Conservation (phyloP, 345 rosid genomes). For the Moricandia moricandioides region DNA sequence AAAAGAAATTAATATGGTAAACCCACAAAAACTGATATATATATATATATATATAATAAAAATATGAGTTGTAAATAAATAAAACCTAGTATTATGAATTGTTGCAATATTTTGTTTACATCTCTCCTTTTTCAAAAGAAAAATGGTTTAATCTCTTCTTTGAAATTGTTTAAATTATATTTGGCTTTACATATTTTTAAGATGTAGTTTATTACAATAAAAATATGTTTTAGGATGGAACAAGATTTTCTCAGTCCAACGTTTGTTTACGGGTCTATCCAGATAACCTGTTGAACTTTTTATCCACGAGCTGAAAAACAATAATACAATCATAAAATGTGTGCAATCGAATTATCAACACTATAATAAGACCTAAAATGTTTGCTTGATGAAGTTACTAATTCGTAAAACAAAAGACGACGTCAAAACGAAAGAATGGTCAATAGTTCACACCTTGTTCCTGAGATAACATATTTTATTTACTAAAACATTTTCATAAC, state of each 20-base stretch:
- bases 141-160: no score
- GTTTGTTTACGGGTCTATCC: neutral
- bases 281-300: neutral
- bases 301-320: neutral
- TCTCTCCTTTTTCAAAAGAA: no score
- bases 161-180: no score
- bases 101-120: no score
- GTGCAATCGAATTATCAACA: neutral
- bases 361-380: neutral
- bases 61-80: no score
- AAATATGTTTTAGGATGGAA: neutral
- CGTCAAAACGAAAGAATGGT: neutral
- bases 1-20: no score
- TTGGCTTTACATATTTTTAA: no score
- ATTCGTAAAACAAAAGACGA: neutral
- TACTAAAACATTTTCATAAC: neutral
- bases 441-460: neutral
- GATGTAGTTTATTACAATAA: no score
- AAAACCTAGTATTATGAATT: no score
- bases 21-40: no score
- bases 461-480: neutral
- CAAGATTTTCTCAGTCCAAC: neutral
- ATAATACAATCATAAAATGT: neutral
- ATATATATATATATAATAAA: no score
- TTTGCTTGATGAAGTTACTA: neutral